These are phyloP conservation scores for Meredithiella fracta DNA, from an alignment of 2,329 filamentous ascomycete species.

Conservation along the genomic window DNA sequence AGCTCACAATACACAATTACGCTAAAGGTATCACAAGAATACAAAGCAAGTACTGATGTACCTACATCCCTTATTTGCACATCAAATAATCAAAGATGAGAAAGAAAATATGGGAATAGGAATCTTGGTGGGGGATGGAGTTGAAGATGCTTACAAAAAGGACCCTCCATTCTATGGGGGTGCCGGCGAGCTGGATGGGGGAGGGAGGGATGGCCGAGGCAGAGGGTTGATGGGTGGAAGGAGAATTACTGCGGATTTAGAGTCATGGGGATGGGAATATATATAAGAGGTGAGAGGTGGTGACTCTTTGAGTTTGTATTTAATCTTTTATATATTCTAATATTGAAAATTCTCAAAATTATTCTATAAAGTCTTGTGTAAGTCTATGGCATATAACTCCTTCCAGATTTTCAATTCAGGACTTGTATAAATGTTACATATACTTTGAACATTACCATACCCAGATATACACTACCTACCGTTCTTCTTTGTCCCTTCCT, in stretches of 20 bases:
- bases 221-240: not conserved
- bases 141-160: no score
- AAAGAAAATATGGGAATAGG: no score
- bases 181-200: not conserved
- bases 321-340: not conserved
- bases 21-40: not conserved
- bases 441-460: no score
- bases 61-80: not conserved
- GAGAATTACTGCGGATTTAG: conserved; percentile 10
- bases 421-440: no score
- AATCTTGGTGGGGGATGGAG: no score
- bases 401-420: no score
- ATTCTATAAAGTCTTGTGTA: no score
- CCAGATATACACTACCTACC: no score
- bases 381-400: no score
- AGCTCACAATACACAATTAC: not conserved
- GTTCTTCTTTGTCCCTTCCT: no score
- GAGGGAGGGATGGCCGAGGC: not conserved
- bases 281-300: not conserved
- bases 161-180: not conserved
- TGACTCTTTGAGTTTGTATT: not conserved
- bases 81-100: not conserved
- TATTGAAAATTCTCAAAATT: no score
- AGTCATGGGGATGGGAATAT: conserved; percentile 6
- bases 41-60: not conserved